These are phyloP conservation scores for Podospora didyma DNA, from an alignment of 495 filamentous ascomycete species.

Conservation along the genomic window DNA sequence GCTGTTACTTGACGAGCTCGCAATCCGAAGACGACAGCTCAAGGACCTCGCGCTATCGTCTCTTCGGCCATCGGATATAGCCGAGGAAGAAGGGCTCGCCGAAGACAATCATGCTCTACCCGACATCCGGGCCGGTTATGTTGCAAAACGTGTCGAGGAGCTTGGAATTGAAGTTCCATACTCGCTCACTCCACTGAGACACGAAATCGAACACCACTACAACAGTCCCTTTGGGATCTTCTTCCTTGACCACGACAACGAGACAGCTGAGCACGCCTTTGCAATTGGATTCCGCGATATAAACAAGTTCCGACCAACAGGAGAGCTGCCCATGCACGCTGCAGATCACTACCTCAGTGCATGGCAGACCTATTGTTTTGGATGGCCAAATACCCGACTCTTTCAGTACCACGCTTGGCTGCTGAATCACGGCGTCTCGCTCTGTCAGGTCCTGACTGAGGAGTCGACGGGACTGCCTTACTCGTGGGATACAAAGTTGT, in stretches of 20 bases:
- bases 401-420: neutral
- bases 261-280: neutral
- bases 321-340: neutral
- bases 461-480: neutral
- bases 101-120: neutral
- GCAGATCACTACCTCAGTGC: neutral
- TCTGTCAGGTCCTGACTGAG: neutral
- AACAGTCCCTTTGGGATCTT: neutral
- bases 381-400: neutral
- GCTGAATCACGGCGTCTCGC: neutral
- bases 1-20: neutral
- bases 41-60: neutral
- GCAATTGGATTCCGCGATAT: neutral
- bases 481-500: neutral
- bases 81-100: neutral
- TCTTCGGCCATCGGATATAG: neutral
- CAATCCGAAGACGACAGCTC: neutral
- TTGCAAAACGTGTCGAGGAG: neutral
- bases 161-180: neutral
- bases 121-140: neutral
- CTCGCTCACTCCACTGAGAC: no score
- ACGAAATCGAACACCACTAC: neutral
- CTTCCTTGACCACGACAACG: neutral
- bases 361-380: neutral
- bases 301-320: neutral